Conservation (phyloP, 2,329 filamentous ascomycete genomes). For the Xylogone sp. region DNA sequence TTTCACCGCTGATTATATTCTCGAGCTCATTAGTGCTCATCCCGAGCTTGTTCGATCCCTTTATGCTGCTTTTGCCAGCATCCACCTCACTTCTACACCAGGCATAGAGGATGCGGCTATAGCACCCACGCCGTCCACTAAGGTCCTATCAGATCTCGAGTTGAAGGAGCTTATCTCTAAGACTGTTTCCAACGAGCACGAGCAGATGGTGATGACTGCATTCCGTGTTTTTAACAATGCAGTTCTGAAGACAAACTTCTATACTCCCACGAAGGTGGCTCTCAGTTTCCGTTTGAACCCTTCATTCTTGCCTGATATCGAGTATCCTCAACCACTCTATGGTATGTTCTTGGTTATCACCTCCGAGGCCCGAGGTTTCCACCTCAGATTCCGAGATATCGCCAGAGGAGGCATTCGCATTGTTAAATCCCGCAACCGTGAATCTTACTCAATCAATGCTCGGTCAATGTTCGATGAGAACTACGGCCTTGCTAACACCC, state of each 20-base stretch:
- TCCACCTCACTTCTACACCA: conserved; percentile 62
- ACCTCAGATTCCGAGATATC: conserved; percentile 95
- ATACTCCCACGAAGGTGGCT: conserved; percentile 95
- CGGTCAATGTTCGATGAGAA: conserved; percentile 98
- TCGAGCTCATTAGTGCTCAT: conserved; percentile 92
- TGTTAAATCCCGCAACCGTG: conserved; percentile 94
- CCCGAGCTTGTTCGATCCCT: conserved; percentile 81
- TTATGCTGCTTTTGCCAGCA: conserved; percentile 87
- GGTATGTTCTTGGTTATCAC: conserved; percentile 99
- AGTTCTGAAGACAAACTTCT: conserved; percentile 92
- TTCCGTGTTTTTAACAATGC: conserved; percentile 94
- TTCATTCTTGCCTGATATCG: conserved; percentile 80
- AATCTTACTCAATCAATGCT: conserved; percentile 94
- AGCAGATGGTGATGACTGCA: conserved; percentile 95
- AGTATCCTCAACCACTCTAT: conserved; percentile 91
- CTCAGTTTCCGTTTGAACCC: conserved; percentile 94
- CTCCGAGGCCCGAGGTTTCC: conserved; percentile 94
- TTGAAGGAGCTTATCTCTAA: conserved; percentile 75
- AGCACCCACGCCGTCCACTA: conserved; percentile 51
- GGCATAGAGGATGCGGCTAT: conserved; percentile 50
- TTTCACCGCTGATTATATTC: conserved; percentile 96
- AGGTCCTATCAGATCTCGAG: conserved; percentile 71
- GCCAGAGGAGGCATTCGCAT: conserved; percentile 96
- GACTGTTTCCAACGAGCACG: conserved; percentile 87
- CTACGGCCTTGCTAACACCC: conserved; percentile 95